Evolutionary conservation across 352 stramenopile species (phyloP), one percentile per base, ranked within the genome.

Genomic region (Globisporangium nodosum): DNA sequence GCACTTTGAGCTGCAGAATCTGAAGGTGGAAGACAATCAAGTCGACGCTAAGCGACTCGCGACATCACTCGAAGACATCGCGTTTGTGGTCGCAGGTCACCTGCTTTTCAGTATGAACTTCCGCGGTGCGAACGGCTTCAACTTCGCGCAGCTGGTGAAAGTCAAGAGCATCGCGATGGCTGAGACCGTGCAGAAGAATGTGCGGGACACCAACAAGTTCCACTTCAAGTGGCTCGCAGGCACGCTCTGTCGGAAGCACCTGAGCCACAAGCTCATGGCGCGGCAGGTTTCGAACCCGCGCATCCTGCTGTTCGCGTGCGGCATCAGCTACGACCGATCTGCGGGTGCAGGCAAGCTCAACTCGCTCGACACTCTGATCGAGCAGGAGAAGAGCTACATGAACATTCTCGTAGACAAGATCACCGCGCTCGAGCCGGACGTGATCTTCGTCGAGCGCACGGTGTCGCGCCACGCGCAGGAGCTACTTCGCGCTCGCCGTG

Each of bases 381-480:
- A 99, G 66, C 88, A 98, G 68, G 97, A 99, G 73, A 88, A 97
- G 61, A 91, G 94, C 56, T 99, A 98, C 69, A 98, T 98, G 80
- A 80, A 95, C 63, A 98, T 98, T 49, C 73, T 99, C 16, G 95
- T 99, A 16, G 84, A 94, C 24, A 99, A 99, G 61, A 98, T 99
- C 58, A 87, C 94, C 3, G 88, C 86, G 33, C 64, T 99, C 30
- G 87, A 98, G 60, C 96, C 97, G 8, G 90, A 98, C 73, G 71
- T 99, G 24, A 81, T 99, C 39, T 93, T 98, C 66, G 92, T 98
- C 27, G 93, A 94, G 52, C 81, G 85, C 16, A 87, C 82, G 12
- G 85, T 97, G 16, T 96, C 89, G 12, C 72, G 89, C 5, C 86
- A 94, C 60, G 96, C 96, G 9, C 94, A 98, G 71, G 92, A 98